Evolutionary conservation across 2,329 filamentous ascomycete genomes (phyloP), one percentile per base, ranked within the genome.

Genomic region (Lasiodiplodia citricola): DNA sequence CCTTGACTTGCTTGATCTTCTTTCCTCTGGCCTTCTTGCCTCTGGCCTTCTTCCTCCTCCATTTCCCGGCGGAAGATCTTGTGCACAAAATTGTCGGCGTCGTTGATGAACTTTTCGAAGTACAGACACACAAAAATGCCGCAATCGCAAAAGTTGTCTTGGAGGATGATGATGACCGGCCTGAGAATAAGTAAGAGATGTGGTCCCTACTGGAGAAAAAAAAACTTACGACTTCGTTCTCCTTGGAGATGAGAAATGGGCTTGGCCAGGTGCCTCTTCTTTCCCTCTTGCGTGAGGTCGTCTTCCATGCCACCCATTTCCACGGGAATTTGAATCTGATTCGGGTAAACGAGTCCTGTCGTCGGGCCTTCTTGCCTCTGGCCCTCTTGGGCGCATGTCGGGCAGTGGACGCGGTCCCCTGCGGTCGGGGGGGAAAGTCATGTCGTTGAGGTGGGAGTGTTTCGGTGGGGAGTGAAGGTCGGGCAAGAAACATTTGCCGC

Each of bases 71-170:
- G 85, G 6, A 97, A 82, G 21, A 97, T 81, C 70, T 87, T 90
- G 23, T 81, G 81, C 18, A 92, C 84, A 72, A 96, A 96, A 0
- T 76, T 78, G 71, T 92, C 88, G 0, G 95, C 95, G 69, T 93
- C 82, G 65, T 88, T 85, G 18, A 96, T 85, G 71, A 99, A 97
- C 71, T 92, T 89, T 72, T 93, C 87, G 66, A 97, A 85, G 75
- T 98, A 99, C 2, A 90, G 91, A 4, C 97, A 83, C 3, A 98
- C 83, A 73, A 92, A 99, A 0, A 97, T 83, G 10, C 96, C 96
- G 75, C 96, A 99, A 77, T 99, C 96, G 70, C 88, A 94, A 73
- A 87, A 91, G 75, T 99, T 98, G 60, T 88, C 81, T 78, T 99
- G 96, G 70, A 25, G 25, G 25, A 25, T 25, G 25, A 25, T 25